Evolutionary conservation across 495 filamentous ascomycete species (phyloP), one percentile per base, ranked within the genome.

Genomic region (Penicillium steckii): DNA sequence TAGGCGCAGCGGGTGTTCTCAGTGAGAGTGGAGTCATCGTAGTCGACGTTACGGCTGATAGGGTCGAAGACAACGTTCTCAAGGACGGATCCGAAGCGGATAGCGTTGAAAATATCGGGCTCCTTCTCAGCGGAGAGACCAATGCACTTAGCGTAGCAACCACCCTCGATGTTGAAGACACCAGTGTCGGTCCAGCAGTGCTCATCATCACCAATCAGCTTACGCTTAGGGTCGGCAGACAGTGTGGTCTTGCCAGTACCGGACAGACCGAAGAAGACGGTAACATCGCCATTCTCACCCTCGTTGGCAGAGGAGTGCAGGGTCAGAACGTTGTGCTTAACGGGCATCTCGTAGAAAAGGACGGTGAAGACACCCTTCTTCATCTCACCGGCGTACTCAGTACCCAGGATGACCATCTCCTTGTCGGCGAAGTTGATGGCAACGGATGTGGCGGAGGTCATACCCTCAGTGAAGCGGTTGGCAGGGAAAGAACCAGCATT

Each of bases 351-450:
- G 80, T 97, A 98, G 82, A 97, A 98, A 62, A 98, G 82, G 53
- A 98, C 90, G 45, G 94, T 98, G 83, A 98, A 97, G 75, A 98
- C 81, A 70, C 94, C 95, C 85, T 97, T 97, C 85, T 97, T 98
- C 94, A 98, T 98, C 83, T 97, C 93, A 64, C 94, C 94, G 53
- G 94, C 94, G 69, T 98, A 98, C 81, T 98, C 94, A 32, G 94
- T 97, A 67, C 94, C 94, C 44, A 98, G 85, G 73, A 98, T 97
- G 61, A 98, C 94, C 94, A 98, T 86, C 78, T 93, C 89, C 80
- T 90, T 90, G 63, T 91, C 89, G 61, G 85, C 85, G 56, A 93
- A 91, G 75, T 93, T 93, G 73, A 93, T 87, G 49, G 89, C 85
- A 22, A 93, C 89, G 8, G 89, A 91, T 15, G 89, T 93, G 41